Conservation (phyloP, 495 filamentous ascomycete genomes). For the Aspergillus incahuasiensis region DNA sequence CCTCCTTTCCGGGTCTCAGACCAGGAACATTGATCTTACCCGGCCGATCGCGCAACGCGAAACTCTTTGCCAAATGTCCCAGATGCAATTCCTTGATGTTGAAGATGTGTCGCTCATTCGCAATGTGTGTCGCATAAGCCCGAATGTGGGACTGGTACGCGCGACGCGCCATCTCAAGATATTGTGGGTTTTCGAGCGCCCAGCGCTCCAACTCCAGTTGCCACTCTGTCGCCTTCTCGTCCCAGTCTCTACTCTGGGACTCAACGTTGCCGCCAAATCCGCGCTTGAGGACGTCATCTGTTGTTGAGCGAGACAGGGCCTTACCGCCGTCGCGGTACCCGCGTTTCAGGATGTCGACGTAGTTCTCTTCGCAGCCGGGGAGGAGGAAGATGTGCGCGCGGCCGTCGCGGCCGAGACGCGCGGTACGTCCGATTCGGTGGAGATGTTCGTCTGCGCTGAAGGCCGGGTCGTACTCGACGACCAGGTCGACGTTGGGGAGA, state of each 20-base stretch:
- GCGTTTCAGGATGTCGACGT: conserved; percentile 66
- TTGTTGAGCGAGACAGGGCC: conserved; percentile 48
- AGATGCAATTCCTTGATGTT: conserved; percentile 85
- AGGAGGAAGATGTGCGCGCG: conserved; percentile 83
- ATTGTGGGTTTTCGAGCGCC: conserved; percentile 54
- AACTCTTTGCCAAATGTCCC: conserved; percentile 91
- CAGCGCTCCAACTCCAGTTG: conserved; percentile 72
- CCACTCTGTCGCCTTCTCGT: conserved; percentile 68
- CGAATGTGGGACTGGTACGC: conserved; percentile 89
- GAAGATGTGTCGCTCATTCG: conserved; percentile 76
- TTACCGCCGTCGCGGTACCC: conserved; percentile 53
- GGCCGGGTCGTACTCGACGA: conserved; percentile 91
- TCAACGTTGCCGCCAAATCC: conserved; percentile 49
- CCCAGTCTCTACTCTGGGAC: conserved; percentile 51
- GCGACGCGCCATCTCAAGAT: conserved; percentile 67
- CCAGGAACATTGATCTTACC: conserved; percentile 77
- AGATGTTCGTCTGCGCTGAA: conserved; percentile 88
- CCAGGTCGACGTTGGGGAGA: conserved; percentile 86
- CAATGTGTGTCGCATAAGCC: conserved; percentile 90
- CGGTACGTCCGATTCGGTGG: conserved; percentile 91
- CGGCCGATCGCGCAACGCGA: conserved; percentile 81
- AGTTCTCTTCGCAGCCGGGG: conserved; percentile 86
- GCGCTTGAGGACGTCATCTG: conserved; percentile 57
- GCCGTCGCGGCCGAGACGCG: conserved; percentile 85
- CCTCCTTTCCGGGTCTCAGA: conserved; percentile 41